Evolutionary conservation across 2,329 filamentous ascomycete genomes (phyloP).

Genomic region (Neopestalotiopsis sp.): DNA sequence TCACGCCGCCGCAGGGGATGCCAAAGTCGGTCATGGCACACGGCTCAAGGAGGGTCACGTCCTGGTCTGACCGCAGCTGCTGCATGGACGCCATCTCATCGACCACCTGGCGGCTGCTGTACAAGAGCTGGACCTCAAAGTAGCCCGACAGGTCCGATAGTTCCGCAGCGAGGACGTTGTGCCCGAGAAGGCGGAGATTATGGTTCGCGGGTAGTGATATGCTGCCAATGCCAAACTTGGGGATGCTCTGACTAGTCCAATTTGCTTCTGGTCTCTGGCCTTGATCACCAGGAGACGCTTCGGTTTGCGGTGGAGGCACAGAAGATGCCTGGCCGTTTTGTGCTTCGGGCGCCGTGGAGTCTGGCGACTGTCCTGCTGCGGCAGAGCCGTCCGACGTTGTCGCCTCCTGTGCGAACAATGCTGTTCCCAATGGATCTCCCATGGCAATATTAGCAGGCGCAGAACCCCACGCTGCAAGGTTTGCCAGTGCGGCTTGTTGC

Average conservation of each 20-base stretch:
- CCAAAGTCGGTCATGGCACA: not conserved
- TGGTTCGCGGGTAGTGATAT: not conserved
- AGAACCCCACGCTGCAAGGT: not conserved
- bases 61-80: not conserved
- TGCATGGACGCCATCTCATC: not conserved
- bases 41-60: constrained; percentile 9
- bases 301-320: not conserved
- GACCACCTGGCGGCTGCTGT: constrained; percentile 2
- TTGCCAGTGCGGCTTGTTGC: not conserved
- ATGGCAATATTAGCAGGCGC: not conserved
- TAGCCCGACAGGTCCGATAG: constrained; percentile 2
- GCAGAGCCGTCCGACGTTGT: not conserved
- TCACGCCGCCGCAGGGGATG: constrained; percentile 9
- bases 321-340: not conserved
- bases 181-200: not conserved
- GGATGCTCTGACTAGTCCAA: not conserved
- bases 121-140: not conserved
- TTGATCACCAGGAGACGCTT: not conserved
- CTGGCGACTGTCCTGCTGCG: not conserved
- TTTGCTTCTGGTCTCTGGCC: not conserved
- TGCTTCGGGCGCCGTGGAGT: not conserved
- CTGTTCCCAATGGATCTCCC: not conserved
- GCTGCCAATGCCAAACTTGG: not conserved
- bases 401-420: not conserved
- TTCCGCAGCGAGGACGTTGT: not conserved